These are phyloP conservation scores for Leucocoprinus sp. DNA, from an alignment of 768 basidiomycete genomes.

Conservation along the genomic window DNA sequence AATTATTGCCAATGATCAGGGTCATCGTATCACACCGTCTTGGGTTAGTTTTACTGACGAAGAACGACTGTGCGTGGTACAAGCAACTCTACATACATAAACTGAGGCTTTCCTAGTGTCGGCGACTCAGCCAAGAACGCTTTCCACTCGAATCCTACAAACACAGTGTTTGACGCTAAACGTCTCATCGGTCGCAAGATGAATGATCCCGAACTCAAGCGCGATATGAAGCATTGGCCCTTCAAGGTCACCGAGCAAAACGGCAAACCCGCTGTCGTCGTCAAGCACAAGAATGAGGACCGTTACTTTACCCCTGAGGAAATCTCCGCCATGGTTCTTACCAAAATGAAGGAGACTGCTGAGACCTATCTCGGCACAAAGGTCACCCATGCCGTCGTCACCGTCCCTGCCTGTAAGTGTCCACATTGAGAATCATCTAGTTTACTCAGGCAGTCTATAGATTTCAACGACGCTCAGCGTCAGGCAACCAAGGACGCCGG, in stretches of 20 bases:
- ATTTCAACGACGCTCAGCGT: slow-evolving; percentile 99
- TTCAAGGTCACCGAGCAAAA: slow-evolving; percentile 74
- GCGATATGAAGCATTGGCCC: slow-evolving; percentile 88
- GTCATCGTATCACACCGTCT: slow-evolving; percentile 84
- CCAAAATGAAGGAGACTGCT: slow-evolving; percentile 99
- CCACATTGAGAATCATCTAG: background rate
- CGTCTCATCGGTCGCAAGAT: slow-evolving; percentile 86
- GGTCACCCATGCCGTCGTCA: slow-evolving; percentile 96
- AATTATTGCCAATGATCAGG: slow-evolving; percentile 86
- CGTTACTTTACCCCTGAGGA: slow-evolving; percentile 90
- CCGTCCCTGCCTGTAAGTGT: slow-evolving; percentile 87
- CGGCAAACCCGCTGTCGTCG: slow-evolving; percentile 74
- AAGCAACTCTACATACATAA: background rate
- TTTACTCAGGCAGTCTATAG: slow-evolving; percentile 24
- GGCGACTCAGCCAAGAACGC: slow-evolving; percentile 98
- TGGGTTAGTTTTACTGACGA: slow-evolving; percentile 80
- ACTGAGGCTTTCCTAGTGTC: slow-evolving; percentile 35
- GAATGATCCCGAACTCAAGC: slow-evolving; percentile 72
- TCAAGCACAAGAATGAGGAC: slow-evolving; percentile 69
- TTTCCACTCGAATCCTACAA: slow-evolving; percentile 81
- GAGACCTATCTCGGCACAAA: slow-evolving; percentile 95
- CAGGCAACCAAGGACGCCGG: slow-evolving; percentile 99
- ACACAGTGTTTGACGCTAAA: slow-evolving; percentile 96
- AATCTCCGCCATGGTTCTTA: slow-evolving; percentile 90
- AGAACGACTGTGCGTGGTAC: slow-evolving; percentile 50